Evolutionary conservation across 129 eudicot species (phyloP).

Genomic region (Oenanthe sinensis): DNA sequence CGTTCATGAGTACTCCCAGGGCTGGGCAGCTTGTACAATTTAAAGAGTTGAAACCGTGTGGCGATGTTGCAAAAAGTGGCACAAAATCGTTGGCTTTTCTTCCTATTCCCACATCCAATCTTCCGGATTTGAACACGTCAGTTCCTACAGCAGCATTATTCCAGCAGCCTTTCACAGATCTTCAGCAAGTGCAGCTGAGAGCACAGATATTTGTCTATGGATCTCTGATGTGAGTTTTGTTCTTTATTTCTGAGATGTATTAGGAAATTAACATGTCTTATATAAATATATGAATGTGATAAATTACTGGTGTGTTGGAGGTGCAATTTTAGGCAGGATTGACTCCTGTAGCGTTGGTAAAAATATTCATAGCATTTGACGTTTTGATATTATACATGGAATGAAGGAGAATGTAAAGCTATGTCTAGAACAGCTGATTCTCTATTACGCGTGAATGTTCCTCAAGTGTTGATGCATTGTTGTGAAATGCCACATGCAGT

Average conservation of each 20-base stretch:
- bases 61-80: conserved; percentile 25
- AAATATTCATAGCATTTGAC: not conserved
- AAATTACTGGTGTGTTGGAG: not conserved
- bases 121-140: conserved; percentile 57
- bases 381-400: not conserved
- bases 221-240: conserved; percentile 67
- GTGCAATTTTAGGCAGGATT: not conserved
- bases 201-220: conserved; percentile 98
- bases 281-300: not conserved
- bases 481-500: not conserved
- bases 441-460: not conserved
- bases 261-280: not conserved
- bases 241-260: not conserved
- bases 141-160: conserved; percentile 27
- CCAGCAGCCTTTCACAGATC: conserved; percentile 81
- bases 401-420: not conserved
- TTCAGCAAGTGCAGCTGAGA: conserved; percentile 88
- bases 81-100: conserved; percentile 24
- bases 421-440: not conserved
- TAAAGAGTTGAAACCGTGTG: conserved; percentile 16
- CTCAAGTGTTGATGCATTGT: not conserved
- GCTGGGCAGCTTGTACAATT: conserved; percentile 6
- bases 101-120: conserved; percentile 38
- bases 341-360: not conserved
- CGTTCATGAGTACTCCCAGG: not conserved